A percentile compares a stretch with the other conserved stretches of the same genome.
phyloP scores from a whole-genome alignment of 768 basidiomycete genomes.

The Suillus subaureus region DNA sequence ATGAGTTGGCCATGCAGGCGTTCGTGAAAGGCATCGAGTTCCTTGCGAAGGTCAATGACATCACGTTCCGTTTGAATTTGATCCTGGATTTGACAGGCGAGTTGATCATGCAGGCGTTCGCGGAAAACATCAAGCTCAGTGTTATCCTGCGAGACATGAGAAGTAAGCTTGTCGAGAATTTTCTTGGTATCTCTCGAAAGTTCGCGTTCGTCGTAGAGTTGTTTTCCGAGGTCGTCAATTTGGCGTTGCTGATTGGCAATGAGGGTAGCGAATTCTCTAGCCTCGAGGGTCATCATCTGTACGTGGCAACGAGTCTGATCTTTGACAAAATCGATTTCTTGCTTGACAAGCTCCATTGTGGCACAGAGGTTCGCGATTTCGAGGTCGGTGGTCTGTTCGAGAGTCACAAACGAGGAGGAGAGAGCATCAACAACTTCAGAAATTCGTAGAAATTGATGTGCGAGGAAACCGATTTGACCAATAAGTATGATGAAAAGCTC shows the following conservation, averaged over 20 bases:
- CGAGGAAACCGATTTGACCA: background rate
- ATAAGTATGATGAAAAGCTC: background rate
- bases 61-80: background rate
- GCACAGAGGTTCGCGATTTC: background rate
- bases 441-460: background rate
- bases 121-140: background rate
- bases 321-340: background rate
- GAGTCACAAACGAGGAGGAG: background rate
- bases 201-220: background rate
- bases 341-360: background rate
- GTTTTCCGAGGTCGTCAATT: background rate
- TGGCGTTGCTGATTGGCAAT: background rate
- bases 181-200: background rate
- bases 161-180: background rate
- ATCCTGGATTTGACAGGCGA: background rate
- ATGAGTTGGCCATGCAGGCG: background rate
- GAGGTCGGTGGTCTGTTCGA: background rate
- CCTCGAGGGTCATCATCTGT: background rate
- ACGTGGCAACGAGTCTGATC: background rate
- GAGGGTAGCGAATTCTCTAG: background rate
- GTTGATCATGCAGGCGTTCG: background rate
- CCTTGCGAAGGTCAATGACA: background rate
- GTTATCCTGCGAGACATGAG: background rate
- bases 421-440: background rate
- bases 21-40: background rate